These are phyloP conservation scores for Scheffersomyces insectosa DNA, from an alignment of 1,139 yeast genomes.

Conservation along the genomic window DNA sequence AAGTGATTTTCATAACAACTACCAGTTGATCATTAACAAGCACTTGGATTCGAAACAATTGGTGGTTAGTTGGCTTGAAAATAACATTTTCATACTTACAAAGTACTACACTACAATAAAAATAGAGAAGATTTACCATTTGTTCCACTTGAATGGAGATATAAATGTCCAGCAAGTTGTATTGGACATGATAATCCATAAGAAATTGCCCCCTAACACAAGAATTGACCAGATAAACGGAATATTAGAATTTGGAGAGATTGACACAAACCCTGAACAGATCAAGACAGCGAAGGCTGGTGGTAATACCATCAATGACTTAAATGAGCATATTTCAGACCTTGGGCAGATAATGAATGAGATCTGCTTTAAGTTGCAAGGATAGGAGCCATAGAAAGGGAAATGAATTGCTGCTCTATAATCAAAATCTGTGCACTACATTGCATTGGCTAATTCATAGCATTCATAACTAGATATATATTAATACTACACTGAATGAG, in stretches of 20 bases:
- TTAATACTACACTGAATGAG: background rate
- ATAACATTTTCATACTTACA: constrained; percentile 31
- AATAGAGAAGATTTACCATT: constrained; percentile 14
- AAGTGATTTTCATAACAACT: background rate
- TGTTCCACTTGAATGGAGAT: constrained; percentile 14
- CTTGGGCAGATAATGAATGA: constrained; percentile 24
- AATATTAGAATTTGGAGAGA: constrained; percentile 25
- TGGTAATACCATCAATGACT: constrained; percentile 3
- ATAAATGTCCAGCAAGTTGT: constrained; percentile 25
- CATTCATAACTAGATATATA: constrained; percentile 1
- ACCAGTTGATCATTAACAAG: background rate
- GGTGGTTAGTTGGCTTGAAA: constrained; percentile 29
- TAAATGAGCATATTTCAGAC: constrained; percentile 24
- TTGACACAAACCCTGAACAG: constrained; percentile 4
- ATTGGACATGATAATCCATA: constrained; percentile 33
- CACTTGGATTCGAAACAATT: constrained; percentile 8
- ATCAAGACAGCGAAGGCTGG: background rate
- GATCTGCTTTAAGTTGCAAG: constrained; percentile 6
- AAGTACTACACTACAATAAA: constrained; percentile 30
- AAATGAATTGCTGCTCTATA: background rate
- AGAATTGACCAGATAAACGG: constrained; percentile 35
- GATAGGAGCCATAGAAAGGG: background rate
- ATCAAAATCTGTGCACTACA: background rate
- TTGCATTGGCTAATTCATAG: too few species aligned
- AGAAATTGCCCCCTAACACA: constrained; percentile 32